A percentile compares a stretch with the other conserved stretches of the same genome.
These are phyloP conservation scores for Auxenochlorella protothecoides DNA, from an alignment of 139 green algal genomes.

Conservation along the genomic window DNA sequence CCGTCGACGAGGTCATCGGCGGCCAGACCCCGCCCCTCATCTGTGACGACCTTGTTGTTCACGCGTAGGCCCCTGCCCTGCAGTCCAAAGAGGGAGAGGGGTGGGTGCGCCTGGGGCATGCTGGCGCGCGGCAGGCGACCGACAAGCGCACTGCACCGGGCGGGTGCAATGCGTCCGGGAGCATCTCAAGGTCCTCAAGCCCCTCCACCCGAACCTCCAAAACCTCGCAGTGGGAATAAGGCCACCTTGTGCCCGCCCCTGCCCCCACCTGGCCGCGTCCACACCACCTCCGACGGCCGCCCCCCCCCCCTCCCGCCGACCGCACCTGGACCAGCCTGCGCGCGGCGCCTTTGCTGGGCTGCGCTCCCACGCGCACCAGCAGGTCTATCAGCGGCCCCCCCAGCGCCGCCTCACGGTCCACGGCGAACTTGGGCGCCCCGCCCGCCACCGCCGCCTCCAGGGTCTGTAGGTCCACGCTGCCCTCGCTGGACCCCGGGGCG, in stretches of 20 bases:
- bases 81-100: neutral
- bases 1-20: conserved; percentile 76
- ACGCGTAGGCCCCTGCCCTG: conserved; percentile 80
- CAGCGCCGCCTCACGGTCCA: conserved; percentile 44
- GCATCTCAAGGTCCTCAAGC: too few relatives aligned
- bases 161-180: too few relatives aligned
- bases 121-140: too few relatives aligned
- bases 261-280: too few relatives aligned
- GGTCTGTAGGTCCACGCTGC: conserved; percentile 27
- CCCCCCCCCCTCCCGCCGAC: too few relatives aligned
- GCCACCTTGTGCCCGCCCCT: too few relatives aligned
- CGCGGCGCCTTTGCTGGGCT: conserved; percentile 75
- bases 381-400: conserved; percentile 63
- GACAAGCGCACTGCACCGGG: too few relatives aligned
- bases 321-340: conserved; percentile 61
- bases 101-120: too few relatives aligned
- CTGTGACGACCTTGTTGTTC: conserved; percentile 83
- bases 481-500: neutral
- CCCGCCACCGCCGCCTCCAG: conserved; percentile 62
- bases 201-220: too few relatives aligned
- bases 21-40: conserved; percentile 43
- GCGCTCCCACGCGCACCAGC: conserved; percentile 65
- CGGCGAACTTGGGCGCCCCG: conserved; percentile 50
- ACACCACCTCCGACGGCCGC: too few relatives aligned
- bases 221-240: too few relatives aligned